Evolutionary conservation across 352 stramenopile genomes (phyloP).

Genomic region (Phytophthora gonapodyides): DNA sequence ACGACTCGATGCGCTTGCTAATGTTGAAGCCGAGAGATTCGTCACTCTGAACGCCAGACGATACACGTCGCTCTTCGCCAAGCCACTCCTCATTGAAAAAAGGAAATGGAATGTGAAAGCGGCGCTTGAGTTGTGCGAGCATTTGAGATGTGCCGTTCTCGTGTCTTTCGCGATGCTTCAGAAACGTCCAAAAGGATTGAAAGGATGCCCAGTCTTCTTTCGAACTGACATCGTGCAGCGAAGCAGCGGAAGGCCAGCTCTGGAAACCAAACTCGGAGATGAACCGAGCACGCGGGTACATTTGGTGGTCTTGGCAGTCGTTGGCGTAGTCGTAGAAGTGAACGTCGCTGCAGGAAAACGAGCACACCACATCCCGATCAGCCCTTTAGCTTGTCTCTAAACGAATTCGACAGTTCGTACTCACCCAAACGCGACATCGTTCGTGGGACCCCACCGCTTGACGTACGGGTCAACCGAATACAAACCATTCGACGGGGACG

Average conservation of each 20-base stretch:
- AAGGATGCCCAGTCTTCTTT: constrained; percentile 68
- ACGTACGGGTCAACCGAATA: constrained; percentile 77
- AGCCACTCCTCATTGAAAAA: constrained; percentile 67
- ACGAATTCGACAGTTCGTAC: constrained; percentile 12
- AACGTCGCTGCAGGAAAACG: constrained; percentile 57
- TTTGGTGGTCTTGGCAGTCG: constrained; percentile 75
- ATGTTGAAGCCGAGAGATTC: constrained; percentile 46
- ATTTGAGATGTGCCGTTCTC: constrained; percentile 81
- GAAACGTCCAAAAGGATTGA: constrained; percentile 65
- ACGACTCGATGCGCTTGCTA: constrained; percentile 55
- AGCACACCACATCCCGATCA: constrained; percentile 2
- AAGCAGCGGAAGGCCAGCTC: constrained; percentile 63
- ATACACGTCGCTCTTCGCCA: constrained; percentile 6
- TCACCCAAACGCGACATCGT: constrained; percentile 61
- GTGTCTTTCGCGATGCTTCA: constrained; percentile 85
- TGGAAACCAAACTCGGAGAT: constrained; percentile 91
- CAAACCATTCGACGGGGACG: constrained; percentile 85
- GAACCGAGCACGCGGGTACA: constrained; percentile 76
- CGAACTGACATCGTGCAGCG: constrained; percentile 55
- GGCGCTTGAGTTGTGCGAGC: constrained; percentile 64
- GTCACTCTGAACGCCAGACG: constrained; percentile 18
- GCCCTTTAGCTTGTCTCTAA: neutral
- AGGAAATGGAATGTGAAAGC: constrained; percentile 73
- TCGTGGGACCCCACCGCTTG: constrained; percentile 79
- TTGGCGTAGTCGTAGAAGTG: constrained; percentile 87